Evolutionary conservation across 1,139 yeast species (phyloP).

Genomic region (Lodderomyces oxycetoniae): DNA sequence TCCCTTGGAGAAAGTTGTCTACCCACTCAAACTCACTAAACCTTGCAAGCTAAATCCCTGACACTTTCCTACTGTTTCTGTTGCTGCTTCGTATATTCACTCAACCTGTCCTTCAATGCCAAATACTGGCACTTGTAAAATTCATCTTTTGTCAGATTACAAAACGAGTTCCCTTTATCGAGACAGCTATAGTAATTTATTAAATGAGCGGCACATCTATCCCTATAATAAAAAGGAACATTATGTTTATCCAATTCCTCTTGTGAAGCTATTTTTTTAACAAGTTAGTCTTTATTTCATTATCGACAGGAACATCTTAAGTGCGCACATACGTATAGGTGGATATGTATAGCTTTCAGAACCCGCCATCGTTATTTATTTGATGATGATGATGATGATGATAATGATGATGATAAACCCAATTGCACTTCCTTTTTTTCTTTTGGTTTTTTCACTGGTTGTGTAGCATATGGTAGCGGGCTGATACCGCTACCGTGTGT

Average conservation of each 20-base stretch:
- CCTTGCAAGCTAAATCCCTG: no score
- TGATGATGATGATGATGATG: no score
- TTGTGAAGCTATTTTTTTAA: conserved; percentile 22
- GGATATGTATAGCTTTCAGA: conserved; percentile 22
- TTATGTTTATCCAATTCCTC: conserved; percentile 41
- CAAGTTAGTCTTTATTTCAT: conserved; percentile 3
- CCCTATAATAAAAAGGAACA: conserved; percentile 46
- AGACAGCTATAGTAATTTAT: conserved; percentile 45
- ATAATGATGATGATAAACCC: no score
- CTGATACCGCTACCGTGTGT: no score
- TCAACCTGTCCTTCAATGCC: conserved; percentile 43
- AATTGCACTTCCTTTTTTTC: no score
- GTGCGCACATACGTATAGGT: conserved; percentile 22
- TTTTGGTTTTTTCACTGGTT: no score
- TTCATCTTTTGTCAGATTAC: conserved; percentile 39
- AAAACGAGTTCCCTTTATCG: conserved; percentile 44
- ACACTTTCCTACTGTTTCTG: conserved; percentile 6
- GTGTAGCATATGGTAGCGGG: no score
- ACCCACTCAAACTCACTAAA: no score
- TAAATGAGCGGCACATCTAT: conserved; percentile 44
- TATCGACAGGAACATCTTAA: neutral
- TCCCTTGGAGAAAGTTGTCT: no score
- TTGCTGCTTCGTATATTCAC: conserved; percentile 16
- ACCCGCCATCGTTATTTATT: conserved; percentile 3
- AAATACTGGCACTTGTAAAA: conserved; percentile 47